phyloP scores from a whole-genome alignment of 2,329 filamentous ascomycete genomes.

The Diplocarpon mali region DNA sequence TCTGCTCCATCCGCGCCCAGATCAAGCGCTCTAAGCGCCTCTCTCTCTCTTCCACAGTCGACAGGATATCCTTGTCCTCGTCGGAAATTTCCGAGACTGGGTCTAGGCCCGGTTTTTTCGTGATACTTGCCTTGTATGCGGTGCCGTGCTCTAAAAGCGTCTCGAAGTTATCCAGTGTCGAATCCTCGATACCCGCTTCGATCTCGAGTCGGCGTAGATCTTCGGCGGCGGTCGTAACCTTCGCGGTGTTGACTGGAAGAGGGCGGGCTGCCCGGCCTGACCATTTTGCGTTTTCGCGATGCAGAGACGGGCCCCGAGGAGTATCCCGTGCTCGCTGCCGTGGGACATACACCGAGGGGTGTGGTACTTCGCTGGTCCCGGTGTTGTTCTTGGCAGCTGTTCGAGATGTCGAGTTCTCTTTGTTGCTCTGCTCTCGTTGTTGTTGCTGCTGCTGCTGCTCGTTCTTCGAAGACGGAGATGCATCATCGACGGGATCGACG shows the following conservation, averaged over 20 bases:
- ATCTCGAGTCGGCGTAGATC: slow-evolving; percentile 21
- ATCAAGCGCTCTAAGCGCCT: slow-evolving; percentile 31
- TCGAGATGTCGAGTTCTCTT: background rate
- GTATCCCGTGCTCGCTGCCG: background rate
- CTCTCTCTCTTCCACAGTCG: slow-evolving; percentile 24
- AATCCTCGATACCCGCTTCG: slow-evolving; percentile 24
- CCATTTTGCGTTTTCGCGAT: background rate
- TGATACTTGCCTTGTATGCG: background rate
- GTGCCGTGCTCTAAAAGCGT: slow-evolving; percentile 7
- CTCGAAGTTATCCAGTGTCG: slow-evolving; percentile 21
- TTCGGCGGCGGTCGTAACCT: slow-evolving; percentile 16
- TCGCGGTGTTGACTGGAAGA: slow-evolving; percentile 19
- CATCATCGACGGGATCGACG: background rate
- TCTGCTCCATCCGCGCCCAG: slow-evolving; percentile 40
- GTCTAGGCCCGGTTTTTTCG: slow-evolving; percentile 4
- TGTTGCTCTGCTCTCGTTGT: too few relatives aligned
- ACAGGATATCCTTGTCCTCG: slow-evolving; percentile 14
- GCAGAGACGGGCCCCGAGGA: background rate
- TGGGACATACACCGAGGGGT: background rate
- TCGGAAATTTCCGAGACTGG: slow-evolving; percentile 14
- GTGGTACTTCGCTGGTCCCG: background rate
- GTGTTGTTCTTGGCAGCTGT: background rate
- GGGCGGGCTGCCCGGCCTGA: background rate
- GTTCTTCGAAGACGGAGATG: slow-evolving; percentile 1
- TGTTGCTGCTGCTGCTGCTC: background rate